Evolutionary conservation across 2,329 filamentous ascomycete genomes (phyloP).

Genomic region (Verticillium albo-atrum): DNA sequence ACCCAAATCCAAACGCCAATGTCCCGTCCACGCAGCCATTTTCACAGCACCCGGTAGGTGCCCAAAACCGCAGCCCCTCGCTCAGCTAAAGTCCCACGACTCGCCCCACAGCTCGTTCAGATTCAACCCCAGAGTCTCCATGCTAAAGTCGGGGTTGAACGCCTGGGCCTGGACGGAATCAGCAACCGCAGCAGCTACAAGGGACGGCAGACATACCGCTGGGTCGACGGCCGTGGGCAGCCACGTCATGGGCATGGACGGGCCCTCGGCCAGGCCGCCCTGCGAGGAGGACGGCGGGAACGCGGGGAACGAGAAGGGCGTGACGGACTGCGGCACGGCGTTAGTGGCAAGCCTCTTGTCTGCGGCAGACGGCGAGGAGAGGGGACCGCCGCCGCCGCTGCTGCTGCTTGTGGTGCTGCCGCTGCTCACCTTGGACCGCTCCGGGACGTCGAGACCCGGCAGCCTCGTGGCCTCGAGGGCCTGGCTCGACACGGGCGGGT

Average conservation of each 20-base stretch:
- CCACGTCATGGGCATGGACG: conserved; percentile 26
- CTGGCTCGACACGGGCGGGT: conserved; percentile 31
- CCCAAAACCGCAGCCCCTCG: too few relatives aligned
- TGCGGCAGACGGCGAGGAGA: neutral
- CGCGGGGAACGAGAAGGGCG: conserved; percentile 31
- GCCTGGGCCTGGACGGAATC: conserved; percentile 21
- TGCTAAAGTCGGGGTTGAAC: conserved; percentile 48
- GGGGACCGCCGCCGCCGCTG: too few relatives aligned
- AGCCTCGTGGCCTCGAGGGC: conserved; percentile 16
- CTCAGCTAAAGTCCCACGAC: conserved; percentile 35
- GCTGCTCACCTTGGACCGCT: conserved; percentile 35
- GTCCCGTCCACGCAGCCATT: neutral
- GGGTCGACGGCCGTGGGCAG: conserved; percentile 20
- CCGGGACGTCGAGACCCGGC: conserved; percentile 28
- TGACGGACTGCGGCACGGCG: conserved; percentile 35
- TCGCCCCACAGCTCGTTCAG: conserved; percentile 54
- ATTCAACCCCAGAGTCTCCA: conserved; percentile 49
- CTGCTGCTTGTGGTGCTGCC: too few relatives aligned
- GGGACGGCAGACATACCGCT: conserved; percentile 11
- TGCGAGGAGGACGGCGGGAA: conserved; percentile 11
- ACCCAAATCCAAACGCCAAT: neutral
- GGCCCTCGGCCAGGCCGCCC: conserved; percentile 4
- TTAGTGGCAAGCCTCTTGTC: too few relatives aligned
- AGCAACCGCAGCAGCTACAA: neutral
- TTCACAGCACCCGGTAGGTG: too few relatives aligned